phyloP scores from a whole-genome alignment of 805 yeast species.

The Lachancea waltii region DNA sequence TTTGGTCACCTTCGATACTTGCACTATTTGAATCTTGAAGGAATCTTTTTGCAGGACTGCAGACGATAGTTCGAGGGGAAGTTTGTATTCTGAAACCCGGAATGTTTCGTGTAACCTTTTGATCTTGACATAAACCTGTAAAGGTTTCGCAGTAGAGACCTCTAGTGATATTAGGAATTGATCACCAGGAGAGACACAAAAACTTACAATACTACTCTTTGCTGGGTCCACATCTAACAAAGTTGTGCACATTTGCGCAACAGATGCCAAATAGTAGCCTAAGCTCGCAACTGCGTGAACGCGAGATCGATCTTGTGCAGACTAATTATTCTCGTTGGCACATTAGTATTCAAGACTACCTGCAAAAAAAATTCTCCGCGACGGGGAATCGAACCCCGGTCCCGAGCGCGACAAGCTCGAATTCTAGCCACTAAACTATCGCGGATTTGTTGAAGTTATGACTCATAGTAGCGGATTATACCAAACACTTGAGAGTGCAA shows the following conservation, averaged over 20 bases:
- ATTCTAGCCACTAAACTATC: constrained; percentile 28
- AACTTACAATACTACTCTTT: neutral
- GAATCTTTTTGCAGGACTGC: neutral
- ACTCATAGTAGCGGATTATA: neutral
- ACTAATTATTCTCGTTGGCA: no score
- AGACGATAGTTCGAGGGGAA: constrained; percentile 1
- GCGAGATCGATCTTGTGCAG: no score
- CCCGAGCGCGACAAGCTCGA: constrained; percentile 30
- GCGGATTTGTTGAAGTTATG: constrained; percentile 12
- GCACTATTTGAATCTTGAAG: constrained; percentile 3
- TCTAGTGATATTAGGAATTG: constrained; percentile 1
- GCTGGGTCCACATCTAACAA: neutral
- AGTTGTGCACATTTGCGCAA: neutral
- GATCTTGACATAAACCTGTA: constrained; percentile 1
- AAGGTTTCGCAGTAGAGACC: neutral
- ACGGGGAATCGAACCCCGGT: constrained; percentile 31
- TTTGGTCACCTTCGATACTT: constrained; percentile 2
- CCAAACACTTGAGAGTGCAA: no score
- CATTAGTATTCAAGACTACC: no score
- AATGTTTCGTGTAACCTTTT: constrained; percentile 1
- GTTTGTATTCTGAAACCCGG: neutral
- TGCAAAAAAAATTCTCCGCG: constrained; percentile 21
- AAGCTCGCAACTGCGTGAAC: no score
- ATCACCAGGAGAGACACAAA: constrained; percentile 4
- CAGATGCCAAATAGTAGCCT: no score